Base-by-base conservation (phyloP, 208 protist species). In the Leishmania mexicana region DNA sequence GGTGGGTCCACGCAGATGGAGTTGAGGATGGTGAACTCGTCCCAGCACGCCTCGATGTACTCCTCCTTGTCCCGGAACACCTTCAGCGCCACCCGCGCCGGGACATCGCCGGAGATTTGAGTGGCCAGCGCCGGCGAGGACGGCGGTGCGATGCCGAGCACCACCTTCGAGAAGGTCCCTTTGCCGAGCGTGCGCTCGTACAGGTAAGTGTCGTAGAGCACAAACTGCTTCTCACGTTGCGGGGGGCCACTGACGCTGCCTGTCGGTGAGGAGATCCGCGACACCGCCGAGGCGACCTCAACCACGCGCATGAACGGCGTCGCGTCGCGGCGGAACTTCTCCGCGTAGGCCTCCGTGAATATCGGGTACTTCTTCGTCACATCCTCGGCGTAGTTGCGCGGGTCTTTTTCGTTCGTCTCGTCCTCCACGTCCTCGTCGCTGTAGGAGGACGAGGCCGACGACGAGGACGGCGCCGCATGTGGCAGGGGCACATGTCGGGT, bases 141-240 rank as follows among this genome's bases (percentile, higher is more conserved):
- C 57, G 80, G 68, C 45, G 87, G 68, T 17, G 79, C 81, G 3
- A 49, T 64, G 51, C 86, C 90, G 53, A 93, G 85, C 40, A 95
- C 92, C 45, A 97, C 94, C 82, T 96, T 97, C 24, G 92, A 90
- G 87, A 91, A 97, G 17, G 94, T 97, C 5, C 94, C 94, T 77
- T 95, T 95, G 45, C 94, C 94, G 5, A 97, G 83, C 51, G 84
- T 88, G 58, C 87, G 84, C 49, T 87, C 74, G 68, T 91, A 89
- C 51, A 91, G 65, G 81, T 93, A 97, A 51, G 86, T 85, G 78
- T 88, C 87, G 75, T 97, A 97, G 21, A 97, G 85, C 68, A 95
- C 80, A 28, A 90, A 85, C 47, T 79, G 86, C 60, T 83, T 81
- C 38, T 84, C 74, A 31, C 70, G 80, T 35, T 64, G 70, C 15